Evolutionary conservation across 305 asterid species (phyloP), one percentile per base, ranked within the genome.

Genomic region (Andrographis paniculata): DNA sequence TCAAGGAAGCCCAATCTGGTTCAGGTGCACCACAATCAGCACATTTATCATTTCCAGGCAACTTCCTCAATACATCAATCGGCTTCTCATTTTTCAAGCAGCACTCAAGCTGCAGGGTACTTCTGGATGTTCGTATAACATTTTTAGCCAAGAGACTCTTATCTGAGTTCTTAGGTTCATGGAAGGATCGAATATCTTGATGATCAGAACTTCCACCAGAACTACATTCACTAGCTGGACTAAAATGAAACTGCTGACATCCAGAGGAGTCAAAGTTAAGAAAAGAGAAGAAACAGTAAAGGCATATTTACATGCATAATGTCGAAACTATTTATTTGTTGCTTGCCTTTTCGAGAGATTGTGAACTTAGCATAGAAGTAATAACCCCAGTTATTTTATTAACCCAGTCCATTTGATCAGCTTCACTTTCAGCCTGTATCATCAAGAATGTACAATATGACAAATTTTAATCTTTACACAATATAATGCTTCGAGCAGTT

Each of bases 1-100:
- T 87, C 74, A 87, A 71, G 67, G 96, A 87, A 63, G 95, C 96
- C 96, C 96, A 87, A 36, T 87, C 96, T 46, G 96, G 97, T 49
- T 76, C 94, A 48, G 85, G 79, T 31, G 97, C 85, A 56, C 95
- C 94, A 42, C 97, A 87, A 72, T 87, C 97, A 14, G 97, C 97
- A 74, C 97, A 87, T 74, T 72, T 84, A 65, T 87, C 95, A 66
- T 84, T 87, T 50, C 97, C 94, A 40, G 82, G 94, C 67, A 84
- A 50, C 65, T 71, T 71, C 68, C 68, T 72, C 50, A 84, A 49
- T 52, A 72, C 76, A 65, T 78, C 81, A 38, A 71, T 68, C 50
- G 83, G 85, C 64, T 61, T 76, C 70, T 64, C 79, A 45, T 45
- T 42, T 56, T 64, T 72, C 60, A 52, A 27, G 73, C 62, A 61